phyloP scores from a whole-genome alignment of 2,329 filamentous ascomycete genomes.

The Didymella arachidicola region DNA sequence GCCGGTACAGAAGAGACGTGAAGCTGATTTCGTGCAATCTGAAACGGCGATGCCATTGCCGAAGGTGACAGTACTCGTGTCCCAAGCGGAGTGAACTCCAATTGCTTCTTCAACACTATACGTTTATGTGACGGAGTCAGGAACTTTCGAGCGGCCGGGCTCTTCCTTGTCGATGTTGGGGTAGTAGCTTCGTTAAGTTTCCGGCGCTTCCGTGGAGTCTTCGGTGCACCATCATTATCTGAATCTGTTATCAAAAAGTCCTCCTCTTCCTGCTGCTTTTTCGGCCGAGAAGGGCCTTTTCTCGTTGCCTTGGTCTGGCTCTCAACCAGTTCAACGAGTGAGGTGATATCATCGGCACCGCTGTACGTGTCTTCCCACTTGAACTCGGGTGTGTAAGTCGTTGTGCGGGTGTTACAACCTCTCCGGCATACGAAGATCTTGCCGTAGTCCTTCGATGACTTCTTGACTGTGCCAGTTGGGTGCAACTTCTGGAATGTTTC shows the following conservation, averaged over 20 bases:
- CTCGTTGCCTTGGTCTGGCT: slow-evolving; percentile 76
- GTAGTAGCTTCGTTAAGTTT: slow-evolving; percentile 56
- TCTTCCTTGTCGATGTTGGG: slow-evolving; percentile 56
- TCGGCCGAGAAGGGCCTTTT: slow-evolving; percentile 54
- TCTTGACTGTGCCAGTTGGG: slow-evolving; percentile 77
- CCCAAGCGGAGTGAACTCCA: slow-evolving; percentile 95
- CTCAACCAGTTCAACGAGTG: slow-evolving; percentile 72
- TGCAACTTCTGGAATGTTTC: slow-evolving; percentile 72
- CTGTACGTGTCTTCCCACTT: slow-evolving; percentile 85
- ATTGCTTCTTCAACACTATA: slow-evolving; percentile 80
- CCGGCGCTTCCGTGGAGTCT: slow-evolving; percentile 58
- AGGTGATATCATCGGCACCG: slow-evolving; percentile 70
- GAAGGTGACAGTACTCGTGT: slow-evolving; percentile 83
- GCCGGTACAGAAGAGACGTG: slow-evolving; percentile 94
- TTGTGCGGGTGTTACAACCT: slow-evolving; percentile 87
- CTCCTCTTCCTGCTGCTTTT: slow-evolving; percentile 49
- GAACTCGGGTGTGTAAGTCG: slow-evolving; percentile 92
- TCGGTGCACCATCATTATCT: slow-evolving; percentile 52
- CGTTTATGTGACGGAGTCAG: slow-evolving; percentile 71
- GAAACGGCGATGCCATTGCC: slow-evolving; percentile 84
- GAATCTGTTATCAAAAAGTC: slow-evolving; percentile 56
- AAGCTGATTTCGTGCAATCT: slow-evolving; percentile 84
- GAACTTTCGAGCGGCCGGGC: slow-evolving; percentile 61
- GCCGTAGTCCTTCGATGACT: slow-evolving; percentile 75
- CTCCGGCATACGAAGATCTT: slow-evolving; percentile 90